These are phyloP conservation scores for Harringtonia aguacate DNA, from an alignment of 2,329 filamentous ascomycete genomes.

Conservation along the genomic window DNA sequence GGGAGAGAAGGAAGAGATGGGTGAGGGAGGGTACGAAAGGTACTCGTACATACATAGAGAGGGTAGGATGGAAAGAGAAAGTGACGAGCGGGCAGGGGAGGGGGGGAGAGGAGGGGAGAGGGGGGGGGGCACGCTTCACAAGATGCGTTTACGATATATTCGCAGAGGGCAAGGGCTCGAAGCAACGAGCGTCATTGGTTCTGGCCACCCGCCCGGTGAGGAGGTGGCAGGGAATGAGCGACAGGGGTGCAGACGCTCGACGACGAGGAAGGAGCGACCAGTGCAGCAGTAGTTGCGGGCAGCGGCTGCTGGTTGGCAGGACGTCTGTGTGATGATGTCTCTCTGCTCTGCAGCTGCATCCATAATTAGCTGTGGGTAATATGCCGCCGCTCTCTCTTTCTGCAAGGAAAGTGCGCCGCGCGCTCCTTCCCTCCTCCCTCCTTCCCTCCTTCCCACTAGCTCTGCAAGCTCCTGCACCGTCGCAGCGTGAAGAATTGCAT, in stretches of 20 bases:
- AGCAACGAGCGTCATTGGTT: neutral
- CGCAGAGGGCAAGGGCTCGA: neutral
- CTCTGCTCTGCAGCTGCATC: too few relatives aligned
- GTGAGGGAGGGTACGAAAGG: neutral
- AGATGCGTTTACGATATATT: neutral
- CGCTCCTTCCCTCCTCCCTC: too few relatives aligned
- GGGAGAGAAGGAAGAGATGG: neutral
- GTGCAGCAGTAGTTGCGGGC: too few relatives aligned
- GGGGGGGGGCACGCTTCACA: neutral
- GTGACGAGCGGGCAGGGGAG: neutral
- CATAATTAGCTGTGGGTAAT: too few relatives aligned
- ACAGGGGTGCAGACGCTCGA: neutral
- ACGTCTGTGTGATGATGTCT: too few relatives aligned
- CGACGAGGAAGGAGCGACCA: neutral
- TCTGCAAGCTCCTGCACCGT: too few relatives aligned
- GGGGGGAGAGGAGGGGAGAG: neutral
- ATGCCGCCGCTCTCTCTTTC: too few relatives aligned
- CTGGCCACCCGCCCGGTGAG: neutral
- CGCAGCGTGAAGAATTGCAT: too few relatives aligned
- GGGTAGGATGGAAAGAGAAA: neutral
- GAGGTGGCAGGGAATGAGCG: slow-evolving; percentile 3
- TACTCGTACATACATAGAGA: neutral
- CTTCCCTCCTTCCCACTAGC: too few relatives aligned
- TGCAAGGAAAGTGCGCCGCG: too few relatives aligned
- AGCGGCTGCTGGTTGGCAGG: too few relatives aligned